Base-by-base conservation (phyloP, 768 basidiomycete species). In the Termitomyces sp. region DNA sequence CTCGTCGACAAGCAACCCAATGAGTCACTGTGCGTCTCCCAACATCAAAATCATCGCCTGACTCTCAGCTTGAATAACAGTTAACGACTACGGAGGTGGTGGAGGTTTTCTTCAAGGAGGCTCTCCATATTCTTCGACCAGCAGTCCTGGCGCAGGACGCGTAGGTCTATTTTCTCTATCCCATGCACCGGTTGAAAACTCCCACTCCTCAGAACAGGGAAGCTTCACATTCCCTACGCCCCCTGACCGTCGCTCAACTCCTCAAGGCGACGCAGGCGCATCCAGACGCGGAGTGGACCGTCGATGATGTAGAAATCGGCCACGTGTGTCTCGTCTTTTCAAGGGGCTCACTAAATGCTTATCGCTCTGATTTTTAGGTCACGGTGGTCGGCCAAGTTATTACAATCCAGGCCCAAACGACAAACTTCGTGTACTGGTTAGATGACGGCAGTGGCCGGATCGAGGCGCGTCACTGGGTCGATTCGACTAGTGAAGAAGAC, bases 401-500 rank as follows among this genome's bases (percentile, higher is more conserved):
- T 11, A 84, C 85, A 18, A 78, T 92, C 33, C 80, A 87, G 61
- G 75, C 77, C 8, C 89, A 90, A 62, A 81, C 91, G 3, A 98
- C 96, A 2, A 94, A 96, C 67, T 84, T 83, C 59, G 84, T 88
- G 39, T 94, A 93, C 69, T 74, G 77, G 60, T 77, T 99, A 5
- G 91, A 95, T 61, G 96, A 99, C 71, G 94, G 95, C 13, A 91
- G 92, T 2, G 94, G 89, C 22, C 76, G 75, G 46, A 84, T 91
- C 20, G 90, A 92, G 68, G 89, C 86, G 24, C 85, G 91, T 24
- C 88, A 88, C 63, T 98, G 96, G 96, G 76, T 88, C 11, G 92
- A 94, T 66, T 79, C 85, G 12, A 79, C 78, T 39, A 74, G 73
- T 52, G 84, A 84, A 32, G 87, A 87, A 4, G 84, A 87, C 36